These are phyloP conservation scores for Daldinia childiae DNA, from an alignment of 495 filamentous ascomycete genomes.

Conservation along the genomic window DNA sequence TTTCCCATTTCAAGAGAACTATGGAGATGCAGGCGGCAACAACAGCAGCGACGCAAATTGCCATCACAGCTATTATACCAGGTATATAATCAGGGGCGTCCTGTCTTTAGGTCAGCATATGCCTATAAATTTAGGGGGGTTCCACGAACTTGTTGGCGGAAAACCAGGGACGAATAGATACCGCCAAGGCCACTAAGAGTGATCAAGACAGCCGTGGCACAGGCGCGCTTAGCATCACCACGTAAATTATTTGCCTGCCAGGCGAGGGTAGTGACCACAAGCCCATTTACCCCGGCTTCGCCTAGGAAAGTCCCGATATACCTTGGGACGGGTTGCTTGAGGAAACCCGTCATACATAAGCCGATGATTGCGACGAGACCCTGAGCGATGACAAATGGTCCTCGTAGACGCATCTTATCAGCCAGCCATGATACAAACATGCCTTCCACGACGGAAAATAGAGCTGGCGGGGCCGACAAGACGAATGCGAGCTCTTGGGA, in stretches of 20 bases:
- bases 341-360: conserved; percentile 64
- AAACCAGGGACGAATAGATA: conserved; percentile 65
- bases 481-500: conserved; percentile 53
- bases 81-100: conserved; percentile 67
- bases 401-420: conserved; percentile 65
- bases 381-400: conserved; percentile 64
- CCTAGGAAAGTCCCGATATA: conserved; percentile 70
- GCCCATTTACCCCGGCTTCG: conserved; percentile 62
- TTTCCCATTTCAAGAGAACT: conserved; percentile 43
- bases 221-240: conserved; percentile 67
- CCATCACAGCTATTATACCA: conserved; percentile 55
- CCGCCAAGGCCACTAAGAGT: conserved; percentile 64
- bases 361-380: conserved; percentile 59
- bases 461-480: conserved; percentile 75
- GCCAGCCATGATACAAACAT: conserved; percentile 58
- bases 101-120: conserved; percentile 8
- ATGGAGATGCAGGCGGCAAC: conserved; percentile 36
- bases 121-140: background rate
- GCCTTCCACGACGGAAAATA: conserved; percentile 67
- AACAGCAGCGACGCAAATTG: conserved; percentile 35
- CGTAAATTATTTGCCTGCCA: conserved; percentile 73
- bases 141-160: conserved; percentile 54
- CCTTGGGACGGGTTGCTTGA: conserved; percentile 54
- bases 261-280: conserved; percentile 63
- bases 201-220: conserved; percentile 39